phyloP scores from a whole-genome alignment of 352 stramenopile species.

The Phytophthora aleatoria region DNA sequence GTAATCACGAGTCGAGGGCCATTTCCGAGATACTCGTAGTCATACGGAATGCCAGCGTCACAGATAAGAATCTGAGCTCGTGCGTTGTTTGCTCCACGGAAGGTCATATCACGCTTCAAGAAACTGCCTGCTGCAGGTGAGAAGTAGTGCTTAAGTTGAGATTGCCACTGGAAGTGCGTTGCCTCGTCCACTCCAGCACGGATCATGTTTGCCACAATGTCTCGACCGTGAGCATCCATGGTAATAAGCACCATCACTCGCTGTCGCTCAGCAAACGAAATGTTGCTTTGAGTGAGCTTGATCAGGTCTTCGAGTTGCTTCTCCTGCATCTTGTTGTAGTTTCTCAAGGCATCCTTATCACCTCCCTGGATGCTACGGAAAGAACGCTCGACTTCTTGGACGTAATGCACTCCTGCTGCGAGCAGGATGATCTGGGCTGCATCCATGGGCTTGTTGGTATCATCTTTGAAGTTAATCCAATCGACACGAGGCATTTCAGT shows the following conservation, averaged over 20 bases:
- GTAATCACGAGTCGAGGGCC: constrained; percentile 95
- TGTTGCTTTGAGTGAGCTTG: constrained; percentile 90
- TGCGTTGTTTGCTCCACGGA: constrained; percentile 80
- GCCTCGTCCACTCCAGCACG: constrained; percentile 84
- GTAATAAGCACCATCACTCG: constrained; percentile 97
- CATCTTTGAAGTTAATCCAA: constrained; percentile 96
- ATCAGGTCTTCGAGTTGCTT: constrained; percentile 95
- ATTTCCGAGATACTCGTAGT: constrained; percentile 98
- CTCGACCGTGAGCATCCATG: constrained; percentile 94
- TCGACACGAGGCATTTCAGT: constrained; percentile 91
- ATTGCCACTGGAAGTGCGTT: constrained; percentile 94
- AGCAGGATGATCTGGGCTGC: constrained; percentile 96
- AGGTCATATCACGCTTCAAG: constrained; percentile 90
- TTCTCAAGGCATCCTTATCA: constrained; percentile 85
- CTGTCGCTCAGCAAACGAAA: constrained; percentile 92
- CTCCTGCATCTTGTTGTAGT: constrained; percentile 94
- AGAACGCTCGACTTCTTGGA: constrained; percentile 90
- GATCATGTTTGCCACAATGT: constrained; percentile 97
- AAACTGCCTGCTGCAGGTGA: constrained; percentile 89
- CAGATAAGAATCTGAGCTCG: constrained; percentile 91
- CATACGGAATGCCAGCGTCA: constrained; percentile 94
- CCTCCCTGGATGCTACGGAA: constrained; percentile 79
- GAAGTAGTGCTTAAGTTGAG: constrained; percentile 96
- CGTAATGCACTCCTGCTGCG: constrained; percentile 92
- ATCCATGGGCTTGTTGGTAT: constrained; percentile 86